Evolutionary conservation across 108 stramenopile genomes (phyloP), one percentile per base, ranked within the genome.

Genomic region (Cyclostephanos invisitatus): DNA sequence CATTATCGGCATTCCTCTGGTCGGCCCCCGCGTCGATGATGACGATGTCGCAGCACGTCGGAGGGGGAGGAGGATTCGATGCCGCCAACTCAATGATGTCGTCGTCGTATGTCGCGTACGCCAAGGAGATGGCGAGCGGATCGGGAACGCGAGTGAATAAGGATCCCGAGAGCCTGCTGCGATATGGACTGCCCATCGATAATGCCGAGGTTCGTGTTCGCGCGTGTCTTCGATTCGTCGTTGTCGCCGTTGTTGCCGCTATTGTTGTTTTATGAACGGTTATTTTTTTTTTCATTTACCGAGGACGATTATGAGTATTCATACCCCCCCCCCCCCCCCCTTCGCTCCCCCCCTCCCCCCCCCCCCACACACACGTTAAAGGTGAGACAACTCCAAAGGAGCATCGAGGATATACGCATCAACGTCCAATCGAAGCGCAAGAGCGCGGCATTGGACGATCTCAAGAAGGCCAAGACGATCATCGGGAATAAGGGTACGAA

Each of bases 111-210:
- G 60, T 82, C 28, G 91, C 88, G 18, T 75, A 59, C 42, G 94
- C 94, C 75, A 90, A 87, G 72, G 92, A 96, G 74, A 93, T 83
- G 92, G 94, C 94, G 8, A 89, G 87, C 61, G 94, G 85, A 48
- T 73, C 83, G 51, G 96, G 96, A 27, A 85, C 79, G 35, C 89
- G 94, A 42, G 96, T 97, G 59, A 97, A 97, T 68, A 96, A 96
- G 74, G 96, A 97, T 80, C 74, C 96, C 18, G 94, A 95, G 64
- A 91, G 89, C 44, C 75, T 97, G 47, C 72, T 97, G 60, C 74
- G 96, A 38, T 89, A 89, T 75, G 96, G 92, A 32, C 81, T 97
- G 27, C 96, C 96, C 22, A 92, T 95, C 57, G 83, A 91, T 6
- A 94, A 89, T 74, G 92, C 89, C 64, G 88, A 95, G 77, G 91